Percentiles rank a stretch among this genome's conserved stretches.
These are phyloP conservation scores for Myxozyma geophila DNA, from an alignment of 805 yeast species.

Conservation along the genomic window DNA sequence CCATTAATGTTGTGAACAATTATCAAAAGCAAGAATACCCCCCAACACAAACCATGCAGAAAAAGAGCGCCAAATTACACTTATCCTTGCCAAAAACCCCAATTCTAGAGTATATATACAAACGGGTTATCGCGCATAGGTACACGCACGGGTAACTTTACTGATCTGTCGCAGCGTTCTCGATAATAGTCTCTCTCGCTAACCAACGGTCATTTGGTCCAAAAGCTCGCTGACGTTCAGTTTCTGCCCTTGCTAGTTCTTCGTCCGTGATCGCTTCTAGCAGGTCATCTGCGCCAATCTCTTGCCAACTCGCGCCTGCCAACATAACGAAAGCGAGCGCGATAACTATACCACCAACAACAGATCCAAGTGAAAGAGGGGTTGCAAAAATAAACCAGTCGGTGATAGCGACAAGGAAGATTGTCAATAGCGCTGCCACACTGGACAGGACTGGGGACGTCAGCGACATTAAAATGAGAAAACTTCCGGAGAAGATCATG, in stretches of 20 bases:
- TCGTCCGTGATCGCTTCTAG: slow-evolving; percentile 21
- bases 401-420: slow-evolving; percentile 74
- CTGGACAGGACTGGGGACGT: slow-evolving; percentile 82
- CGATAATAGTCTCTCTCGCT: slow-evolving; percentile 15
- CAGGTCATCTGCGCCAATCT: slow-evolving; percentile 20
- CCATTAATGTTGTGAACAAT: neutral
- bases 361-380: slow-evolving; percentile 57
- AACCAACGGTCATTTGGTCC: slow-evolving; percentile 15
- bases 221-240: neutral
- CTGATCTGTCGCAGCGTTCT: slow-evolving; percentile 3
- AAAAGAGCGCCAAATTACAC: neutral
- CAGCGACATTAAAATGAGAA: slow-evolving; percentile 76
- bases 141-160: neutral
- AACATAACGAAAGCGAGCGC: slow-evolving; percentile 70
- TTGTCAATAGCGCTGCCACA: slow-evolving; percentile 72
- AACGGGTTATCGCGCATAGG: neutral
- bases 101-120: neutral
- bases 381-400: slow-evolving; percentile 74
- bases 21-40: neutral
- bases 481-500: slow-evolving; percentile 69
- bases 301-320: slow-evolving; percentile 50
- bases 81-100: neutral
- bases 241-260: slow-evolving; percentile 21
- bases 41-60: neutral
- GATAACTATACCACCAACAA: slow-evolving; percentile 71